A percentile compares a stretch with the other conserved stretches of the same genome.
Conservation (phyloP, 2,329 filamentous ascomycete species). For the Alternaria sp. region DNA sequence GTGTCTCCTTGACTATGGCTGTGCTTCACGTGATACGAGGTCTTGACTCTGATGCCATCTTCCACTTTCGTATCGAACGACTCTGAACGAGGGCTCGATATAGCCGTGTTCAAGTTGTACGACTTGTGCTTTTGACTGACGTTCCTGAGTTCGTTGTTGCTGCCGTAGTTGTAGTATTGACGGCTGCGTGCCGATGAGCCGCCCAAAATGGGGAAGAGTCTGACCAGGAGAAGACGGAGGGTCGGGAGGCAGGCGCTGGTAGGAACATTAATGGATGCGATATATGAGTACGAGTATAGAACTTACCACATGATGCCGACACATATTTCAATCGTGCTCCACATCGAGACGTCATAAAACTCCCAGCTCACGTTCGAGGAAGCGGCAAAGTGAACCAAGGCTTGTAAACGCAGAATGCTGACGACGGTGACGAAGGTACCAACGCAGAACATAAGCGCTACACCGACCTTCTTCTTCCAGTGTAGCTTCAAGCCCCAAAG, state of each 20-base stretch:
- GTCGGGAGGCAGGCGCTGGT: slow-evolving; percentile 50
- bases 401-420: slow-evolving; percentile 52
- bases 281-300: not conserved
- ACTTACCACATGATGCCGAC: slow-evolving; percentile 50
- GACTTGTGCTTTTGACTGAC: slow-evolving; percentile 16
- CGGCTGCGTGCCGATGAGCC: slow-evolving; percentile 40
- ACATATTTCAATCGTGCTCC: slow-evolving; percentile 52
- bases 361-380: slow-evolving; percentile 51
- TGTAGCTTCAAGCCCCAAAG: slow-evolving; percentile 41
- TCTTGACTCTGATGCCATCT: slow-evolving; percentile 27
- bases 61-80: slow-evolving; percentile 8
- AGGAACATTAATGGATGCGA: not conserved
- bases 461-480: slow-evolving; percentile 48
- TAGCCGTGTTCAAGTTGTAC: slow-evolving; percentile 9
- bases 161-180: slow-evolving; percentile 36
- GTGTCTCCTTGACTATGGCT: slow-evolving; percentile 17
- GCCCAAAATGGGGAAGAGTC: slow-evolving; percentile 44
- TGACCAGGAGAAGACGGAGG: slow-evolving; percentile 47
- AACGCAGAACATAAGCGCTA: slow-evolving; percentile 49
- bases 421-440: slow-evolving; percentile 52
- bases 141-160: slow-evolving; percentile 25
- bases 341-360: slow-evolving; percentile 50
- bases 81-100: slow-evolving; percentile 1
- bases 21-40: slow-evolving; percentile 24
- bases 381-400: slow-evolving; percentile 51